phyloP scores from a whole-genome alignment of 106 monocot species.

The Dioscorea zingiberensis region DNA sequence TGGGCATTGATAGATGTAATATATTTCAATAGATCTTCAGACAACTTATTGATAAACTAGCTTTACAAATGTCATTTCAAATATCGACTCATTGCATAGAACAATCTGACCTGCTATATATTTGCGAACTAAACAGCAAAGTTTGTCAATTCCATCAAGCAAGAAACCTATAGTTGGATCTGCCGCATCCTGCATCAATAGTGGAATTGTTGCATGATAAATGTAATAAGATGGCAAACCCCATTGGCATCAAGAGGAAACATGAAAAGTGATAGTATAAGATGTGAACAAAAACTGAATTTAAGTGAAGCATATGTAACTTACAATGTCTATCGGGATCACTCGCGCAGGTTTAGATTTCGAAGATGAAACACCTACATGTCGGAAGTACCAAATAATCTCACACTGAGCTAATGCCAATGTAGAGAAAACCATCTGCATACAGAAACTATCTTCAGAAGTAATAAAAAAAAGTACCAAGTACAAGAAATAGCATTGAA shows the following conservation, averaged over 20 bases:
- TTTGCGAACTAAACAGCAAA: slow-evolving; percentile 88
- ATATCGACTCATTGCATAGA: too few species aligned
- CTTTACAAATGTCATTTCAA: too few species aligned
- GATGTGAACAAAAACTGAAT: neutral
- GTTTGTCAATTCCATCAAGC: slow-evolving; percentile 90
- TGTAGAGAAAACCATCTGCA: slow-evolving; percentile 99
- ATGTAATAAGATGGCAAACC: too few species aligned
- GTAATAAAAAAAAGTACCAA: neutral
- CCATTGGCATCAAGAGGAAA: too few species aligned
- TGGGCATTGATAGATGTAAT: too few species aligned
- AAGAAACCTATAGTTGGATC: slow-evolving; percentile 96
- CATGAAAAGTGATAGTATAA: neutral
- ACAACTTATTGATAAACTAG: too few species aligned
- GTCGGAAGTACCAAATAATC: slow-evolving; percentile 93
- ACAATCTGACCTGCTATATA: slow-evolving; percentile 63
- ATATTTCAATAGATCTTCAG: too few species aligned
- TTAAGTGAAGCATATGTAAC: slow-evolving; percentile 17
- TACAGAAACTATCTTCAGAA: slow-evolving; percentile 1
- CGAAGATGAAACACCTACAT: slow-evolving; percentile 67
- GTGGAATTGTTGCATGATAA: neutral
- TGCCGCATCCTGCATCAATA: slow-evolving; percentile 61
- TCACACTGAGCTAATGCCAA: slow-evolving; percentile 93
- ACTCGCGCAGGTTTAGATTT: slow-evolving; percentile 52
- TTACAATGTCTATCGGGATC: slow-evolving; percentile 70
- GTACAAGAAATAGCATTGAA: too few species aligned